A percentile compares a stretch with the other conserved stretches of the same genome.
These are phyloP conservation scores for Anaeramoeba flamelloides DNA, from an alignment of 78 protist species.

Conservation along the genomic window DNA sequence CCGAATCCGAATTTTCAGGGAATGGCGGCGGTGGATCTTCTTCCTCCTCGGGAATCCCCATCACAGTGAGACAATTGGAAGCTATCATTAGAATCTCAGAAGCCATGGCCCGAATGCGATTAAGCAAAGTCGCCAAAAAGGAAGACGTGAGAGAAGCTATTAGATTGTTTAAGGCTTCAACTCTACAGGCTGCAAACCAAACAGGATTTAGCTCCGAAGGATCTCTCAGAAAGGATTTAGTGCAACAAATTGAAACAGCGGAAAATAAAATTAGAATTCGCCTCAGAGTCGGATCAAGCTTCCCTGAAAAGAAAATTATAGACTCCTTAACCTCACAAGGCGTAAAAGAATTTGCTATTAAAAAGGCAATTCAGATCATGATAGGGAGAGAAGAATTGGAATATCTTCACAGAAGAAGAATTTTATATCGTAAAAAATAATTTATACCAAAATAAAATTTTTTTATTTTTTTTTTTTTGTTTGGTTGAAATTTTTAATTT, in stretches of 20 bases:
- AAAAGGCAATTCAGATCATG: neutral
- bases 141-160: constrained; percentile 1
- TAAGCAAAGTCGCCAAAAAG: constrained; percentile 1
- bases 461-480: too few relatives aligned
- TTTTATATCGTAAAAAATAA: neutral
- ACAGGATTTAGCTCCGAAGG: neutral
- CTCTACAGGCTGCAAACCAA: neutral
- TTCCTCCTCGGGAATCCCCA: constrained; percentile 5
- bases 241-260: neutral
- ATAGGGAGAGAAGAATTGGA: neutral
- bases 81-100: constrained; percentile 50
- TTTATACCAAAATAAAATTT: too few relatives aligned
- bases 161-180: neutral
- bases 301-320: neutral
- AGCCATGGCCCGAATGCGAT: constrained; percentile 41
- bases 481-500: too few relatives aligned
- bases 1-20: neutral
- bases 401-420: neutral
- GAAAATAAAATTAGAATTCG: neutral
- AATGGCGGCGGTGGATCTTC: neutral
- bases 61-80: constrained; percentile 44
- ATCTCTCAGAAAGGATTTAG: neutral
- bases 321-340: neutral
- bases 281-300: neutral
- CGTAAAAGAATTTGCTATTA: neutral